phyloP scores from a whole-genome alignment of 2,329 filamentous ascomycete species.

The Herpotrichia juniperi region DNA sequence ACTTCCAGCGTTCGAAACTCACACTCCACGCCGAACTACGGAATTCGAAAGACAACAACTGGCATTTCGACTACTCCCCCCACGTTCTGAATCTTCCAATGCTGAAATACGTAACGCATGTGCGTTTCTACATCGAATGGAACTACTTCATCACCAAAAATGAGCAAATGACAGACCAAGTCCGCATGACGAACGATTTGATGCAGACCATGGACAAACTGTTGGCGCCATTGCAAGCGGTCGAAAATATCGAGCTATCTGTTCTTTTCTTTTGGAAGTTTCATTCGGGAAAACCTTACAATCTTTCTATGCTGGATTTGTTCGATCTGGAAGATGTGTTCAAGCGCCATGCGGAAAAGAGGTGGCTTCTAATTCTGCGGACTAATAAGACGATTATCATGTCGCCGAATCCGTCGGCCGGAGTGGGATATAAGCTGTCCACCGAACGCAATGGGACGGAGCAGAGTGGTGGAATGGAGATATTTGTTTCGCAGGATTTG shows the following conservation, averaged over 20 bases:
- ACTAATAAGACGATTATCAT: constrained; percentile 24
- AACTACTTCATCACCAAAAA: constrained; percentile 35
- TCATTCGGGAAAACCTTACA: constrained; percentile 38
- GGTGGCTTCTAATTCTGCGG: constrained; percentile 36
- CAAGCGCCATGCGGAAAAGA: constrained; percentile 38
- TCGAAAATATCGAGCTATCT: constrained; percentile 38
- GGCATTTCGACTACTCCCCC: constrained; percentile 41
- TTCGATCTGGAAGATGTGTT: constrained; percentile 44
- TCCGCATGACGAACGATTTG: constrained; percentile 37
- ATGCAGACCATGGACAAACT: constrained; percentile 40
- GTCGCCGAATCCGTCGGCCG: constrained; percentile 30
- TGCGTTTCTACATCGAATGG: constrained; percentile 44
- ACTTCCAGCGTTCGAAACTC: constrained; percentile 35
- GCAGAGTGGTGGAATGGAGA: constrained; percentile 44
- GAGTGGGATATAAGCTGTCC: constrained; percentile 42
- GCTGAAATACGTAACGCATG: constrained; percentile 33
- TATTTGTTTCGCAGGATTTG: constrained; percentile 39
- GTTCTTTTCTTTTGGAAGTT: constrained; percentile 45
- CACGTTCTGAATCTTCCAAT: constrained; percentile 39
- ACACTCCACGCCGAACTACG: constrained; percentile 42
- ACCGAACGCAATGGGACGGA: constrained; percentile 39
- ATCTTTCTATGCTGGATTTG: constrained; percentile 41
- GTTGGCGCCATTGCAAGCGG: constrained; percentile 23
- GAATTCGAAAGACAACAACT: constrained; percentile 34
- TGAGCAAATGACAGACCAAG: constrained; percentile 33